Evolutionary conservation across 1,284 basidiomycete species (phyloP).

Genomic region (Mycosarcoma maydis): DNA sequence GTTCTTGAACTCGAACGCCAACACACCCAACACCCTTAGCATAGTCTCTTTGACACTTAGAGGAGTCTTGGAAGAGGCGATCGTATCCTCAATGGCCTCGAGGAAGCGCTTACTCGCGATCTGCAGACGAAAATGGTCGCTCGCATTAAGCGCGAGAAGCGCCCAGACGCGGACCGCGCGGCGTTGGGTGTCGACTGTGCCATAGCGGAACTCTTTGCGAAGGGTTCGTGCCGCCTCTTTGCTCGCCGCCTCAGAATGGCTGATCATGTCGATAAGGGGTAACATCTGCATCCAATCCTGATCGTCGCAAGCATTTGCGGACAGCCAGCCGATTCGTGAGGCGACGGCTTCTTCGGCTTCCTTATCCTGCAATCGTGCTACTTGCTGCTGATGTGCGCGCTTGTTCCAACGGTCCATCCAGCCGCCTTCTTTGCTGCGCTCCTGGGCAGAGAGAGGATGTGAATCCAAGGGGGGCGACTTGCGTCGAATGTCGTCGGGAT

Average conservation of each 20-base stretch:
- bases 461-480: slow-evolving; percentile 13
- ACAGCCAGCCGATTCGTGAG: slow-evolving; percentile 42
- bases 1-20: slow-evolving; percentile 54
- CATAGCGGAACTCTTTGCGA: slow-evolving; percentile 60
- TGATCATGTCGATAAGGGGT: slow-evolving; percentile 36
- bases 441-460: background rate
- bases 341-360: slow-evolving; percentile 26
- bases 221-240: slow-evolving; percentile 60
- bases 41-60: slow-evolving; percentile 54
- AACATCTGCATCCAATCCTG: slow-evolving; percentile 51
- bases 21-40: slow-evolving; percentile 51
- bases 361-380: slow-evolving; percentile 25
- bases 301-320: slow-evolving; percentile 22
- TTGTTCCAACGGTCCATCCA: slow-evolving; percentile 46
- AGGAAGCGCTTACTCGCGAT: slow-evolving; percentile 58
- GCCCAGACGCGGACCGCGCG: slow-evolving; percentile 57
- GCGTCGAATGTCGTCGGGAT: slow-evolving; percentile 13
- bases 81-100: slow-evolving; percentile 52
- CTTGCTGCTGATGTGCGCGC: slow-evolving; percentile 22
- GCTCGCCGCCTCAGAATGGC: slow-evolving; percentile 50
- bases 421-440: slow-evolving; percentile 31
- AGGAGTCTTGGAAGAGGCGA: slow-evolving; percentile 49
- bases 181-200: slow-evolving; percentile 34
- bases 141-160: slow-evolving; percentile 50
- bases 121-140: slow-evolving; percentile 55